Evolutionary conservation across 2,329 filamentous ascomycete genomes (phyloP), one percentile per base, ranked within the genome.

Genomic region (Aspergillus cejpii): DNA sequence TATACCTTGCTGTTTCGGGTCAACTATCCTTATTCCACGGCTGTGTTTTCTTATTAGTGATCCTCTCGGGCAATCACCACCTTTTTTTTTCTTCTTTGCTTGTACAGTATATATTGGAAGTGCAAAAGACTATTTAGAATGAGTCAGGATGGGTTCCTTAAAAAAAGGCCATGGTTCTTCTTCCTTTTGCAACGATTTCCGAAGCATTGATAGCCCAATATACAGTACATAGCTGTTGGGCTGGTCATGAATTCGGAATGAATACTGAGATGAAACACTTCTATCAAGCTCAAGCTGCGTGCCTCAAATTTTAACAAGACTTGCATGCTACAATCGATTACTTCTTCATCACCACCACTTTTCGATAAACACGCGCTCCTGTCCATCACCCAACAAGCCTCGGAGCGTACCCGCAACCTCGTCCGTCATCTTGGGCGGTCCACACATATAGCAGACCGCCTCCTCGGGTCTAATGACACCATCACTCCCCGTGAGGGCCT

Each of bases 381-480:
- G 55, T 7, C 71, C 63, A 56, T 79, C 68, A 0, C 69, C 71
- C 15, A 74, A 64, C 2, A 65, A 51, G 1, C 47, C 52, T 28
- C 57, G 57, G 7, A 71, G 55, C 12, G 59, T 48, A 15, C 68
- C 64, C 1, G 83, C 78, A 52, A 85, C 74, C 39, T 76, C 72
- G 59, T 87, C 84, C 1, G 82, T 86, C 83, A 87, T 87, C 2
- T 56, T 54, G 8, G 80, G 81, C 11, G 83, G 76, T 1, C 84
- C 84, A 56, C 84, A 87, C 0, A 87, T 66, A 60, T 86, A 87
- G 10, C 80, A 78, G 3, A 82, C 69, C 0, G 74, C 73, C 1
- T 66, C 62, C 1, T 60, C 52, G 39, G 53, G 48, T 28, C 47
- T 33, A 1, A 44, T 62, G 3, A 57, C 53, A 1, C 64, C 60